A percentile compares a stretch with the other conserved stretches of the same genome.
These are phyloP conservation scores for Saitozyma sp. DNA, from an alignment of 768 basidiomycete species.

Conservation along the genomic window DNA sequence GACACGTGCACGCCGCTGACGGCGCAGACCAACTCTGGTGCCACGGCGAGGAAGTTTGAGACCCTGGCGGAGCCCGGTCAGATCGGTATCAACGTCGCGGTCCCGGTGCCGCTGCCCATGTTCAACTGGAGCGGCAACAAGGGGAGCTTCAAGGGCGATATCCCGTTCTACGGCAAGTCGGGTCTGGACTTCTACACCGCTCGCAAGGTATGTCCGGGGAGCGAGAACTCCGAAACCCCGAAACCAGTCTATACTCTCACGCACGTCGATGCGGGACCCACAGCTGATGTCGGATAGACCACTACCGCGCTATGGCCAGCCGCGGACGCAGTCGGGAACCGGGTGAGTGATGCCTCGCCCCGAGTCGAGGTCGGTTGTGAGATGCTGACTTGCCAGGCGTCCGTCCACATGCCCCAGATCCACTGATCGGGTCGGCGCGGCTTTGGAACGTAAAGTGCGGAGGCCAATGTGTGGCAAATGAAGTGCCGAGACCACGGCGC, in stretches of 20 bases:
- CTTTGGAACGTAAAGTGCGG: too few species aligned
- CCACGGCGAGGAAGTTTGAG: slow-evolving; percentile 92
- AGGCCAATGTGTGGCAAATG: too few species aligned
- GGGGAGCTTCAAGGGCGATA: slow-evolving; percentile 67
- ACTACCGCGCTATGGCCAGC: slow-evolving; percentile 89
- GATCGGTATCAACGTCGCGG: slow-evolving; percentile 79
- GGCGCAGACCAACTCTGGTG: slow-evolving; percentile 76
- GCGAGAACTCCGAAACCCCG: not conserved
- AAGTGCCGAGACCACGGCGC: too few species aligned
- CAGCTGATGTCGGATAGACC: slow-evolving; percentile 59
- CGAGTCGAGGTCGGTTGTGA: slow-evolving; percentile 5
- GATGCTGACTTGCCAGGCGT: slow-evolving; percentile 21
- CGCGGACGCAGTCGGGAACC: slow-evolving; percentile 58
- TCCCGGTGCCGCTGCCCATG: slow-evolving; percentile 76
- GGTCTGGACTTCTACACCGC: slow-evolving; percentile 96
- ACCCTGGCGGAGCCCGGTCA: slow-evolving; percentile 79
- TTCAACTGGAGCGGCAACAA: slow-evolving; percentile 92
- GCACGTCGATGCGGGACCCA: not conserved
- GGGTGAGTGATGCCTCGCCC: slow-evolving; percentile 30
- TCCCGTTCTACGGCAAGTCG: slow-evolving; percentile 86
- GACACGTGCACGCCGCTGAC: slow-evolving; percentile 1
- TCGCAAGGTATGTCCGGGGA: slow-evolving; percentile 62
- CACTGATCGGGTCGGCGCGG: slow-evolving; percentile 19
- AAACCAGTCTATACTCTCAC: slow-evolving; percentile 6
- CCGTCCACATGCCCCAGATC: slow-evolving; percentile 44